Evolutionary conservation across 2,329 filamentous ascomycete genomes (phyloP).

Genomic region (Cordyceps farinosa): DNA sequence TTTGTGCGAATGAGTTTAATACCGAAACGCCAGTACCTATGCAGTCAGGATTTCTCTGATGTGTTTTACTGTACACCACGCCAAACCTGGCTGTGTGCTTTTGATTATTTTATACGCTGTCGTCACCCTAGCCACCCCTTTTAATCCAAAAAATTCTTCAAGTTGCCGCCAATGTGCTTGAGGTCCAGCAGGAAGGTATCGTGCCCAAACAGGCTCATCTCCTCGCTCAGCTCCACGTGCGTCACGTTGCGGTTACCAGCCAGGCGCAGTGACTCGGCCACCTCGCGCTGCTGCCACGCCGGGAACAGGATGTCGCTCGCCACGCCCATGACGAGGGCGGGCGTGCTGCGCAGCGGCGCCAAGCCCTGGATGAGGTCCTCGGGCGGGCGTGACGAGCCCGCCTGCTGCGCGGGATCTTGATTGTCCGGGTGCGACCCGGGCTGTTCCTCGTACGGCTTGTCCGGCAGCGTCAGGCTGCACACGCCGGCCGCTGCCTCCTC

Average conservation of each 20-base stretch:
- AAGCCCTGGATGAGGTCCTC: constrained; percentile 77
- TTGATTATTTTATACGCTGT: neutral
- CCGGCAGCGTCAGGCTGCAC: constrained; percentile 81
- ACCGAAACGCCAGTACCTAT: constrained; percentile 7
- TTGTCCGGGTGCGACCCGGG: constrained; percentile 41
- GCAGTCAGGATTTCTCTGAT: neutral
- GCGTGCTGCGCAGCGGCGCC: constrained; percentile 66
- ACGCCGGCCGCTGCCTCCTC: constrained; percentile 38
- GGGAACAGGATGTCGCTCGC: constrained; percentile 96
- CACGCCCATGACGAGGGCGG: constrained; percentile 86
- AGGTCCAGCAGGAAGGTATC: constrained; percentile 94
- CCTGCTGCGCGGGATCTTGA: constrained; percentile 21
- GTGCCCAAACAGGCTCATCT: constrained; percentile 91
- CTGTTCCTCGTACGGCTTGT: constrained; percentile 82
- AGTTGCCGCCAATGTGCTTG: constrained; percentile 81
- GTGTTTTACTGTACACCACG: neutral
- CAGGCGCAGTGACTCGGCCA: constrained; percentile 75
- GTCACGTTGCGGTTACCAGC: constrained; percentile 77
- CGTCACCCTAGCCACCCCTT: too few relatives aligned
- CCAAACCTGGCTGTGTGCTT: neutral
- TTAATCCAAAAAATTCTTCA: constrained; percentile 73
- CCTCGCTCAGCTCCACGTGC: constrained; percentile 89
- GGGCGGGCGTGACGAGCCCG: constrained; percentile 56
- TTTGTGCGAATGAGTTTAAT: neutral
- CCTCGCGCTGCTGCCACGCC: constrained; percentile 94